Base-by-base conservation (phyloP, 192 early-diverging fungal genomes). In the Backusella liffmaniae region DNA sequence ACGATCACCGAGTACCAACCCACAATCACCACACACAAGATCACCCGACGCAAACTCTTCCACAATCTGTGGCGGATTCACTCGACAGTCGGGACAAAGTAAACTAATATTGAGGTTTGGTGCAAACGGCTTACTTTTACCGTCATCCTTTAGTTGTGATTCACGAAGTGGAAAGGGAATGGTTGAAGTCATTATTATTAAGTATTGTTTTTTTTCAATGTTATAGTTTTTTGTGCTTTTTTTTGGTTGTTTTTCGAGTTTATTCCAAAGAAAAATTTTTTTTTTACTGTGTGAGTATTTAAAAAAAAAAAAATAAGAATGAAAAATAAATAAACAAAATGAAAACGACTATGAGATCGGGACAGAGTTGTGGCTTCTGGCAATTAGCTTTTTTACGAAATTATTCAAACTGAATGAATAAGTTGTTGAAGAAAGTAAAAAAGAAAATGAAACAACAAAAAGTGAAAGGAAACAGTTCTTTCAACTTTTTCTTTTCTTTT, bases 1-100 rank as follows among this genome's bases (percentile, higher is more conserved):
- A 21, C 96, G 88, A 77, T 96, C 91, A 15, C 93, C 94, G 2
- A 98, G 87, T 8, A 94, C 92, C 4, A 95, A 77, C 16, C 95
- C 96, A 83, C 97, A 99, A 82, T 93, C 91, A 18, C 92, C 94
- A 84, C 97, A 99, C 29, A 99, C 88, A 39, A 96, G 76, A 77
- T 98, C 97, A 5, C 94, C 96, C 46, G 90, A 89, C 0, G 91
- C 85, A 81, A 98, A 97, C 79, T 97, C 94, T 82, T 98, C 96
- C 34, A 98, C 86, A 72, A 99, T 90, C 70, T 96, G 94, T 26
- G 94, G 95, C 26, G 91, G 84, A 23, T 86, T 84, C 46, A 91
- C 82, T 72, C 89, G 88, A 81, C 96, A 99, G 82, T 95, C 90
- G 42, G 86, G 84, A 84, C 95, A 97, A 3, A 90, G 82, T 21